phyloP scores from a whole-genome alignment of 2,329 filamentous ascomycete genomes.

The Cladosporium sp. region DNA sequence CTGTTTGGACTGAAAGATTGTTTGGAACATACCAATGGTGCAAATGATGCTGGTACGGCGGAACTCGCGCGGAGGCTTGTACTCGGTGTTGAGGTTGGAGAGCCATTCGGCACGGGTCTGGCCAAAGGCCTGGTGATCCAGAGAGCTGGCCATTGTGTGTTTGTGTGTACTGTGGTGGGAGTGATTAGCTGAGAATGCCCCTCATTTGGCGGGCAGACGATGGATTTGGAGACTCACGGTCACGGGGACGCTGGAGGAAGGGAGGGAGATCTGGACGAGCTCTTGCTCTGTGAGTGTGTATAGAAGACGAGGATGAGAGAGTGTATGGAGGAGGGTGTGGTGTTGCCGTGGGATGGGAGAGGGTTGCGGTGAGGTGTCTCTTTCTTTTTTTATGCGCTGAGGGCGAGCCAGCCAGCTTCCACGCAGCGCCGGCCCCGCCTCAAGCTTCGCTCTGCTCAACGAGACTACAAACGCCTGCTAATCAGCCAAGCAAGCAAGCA shows the following conservation, averaged over 20 bases:
- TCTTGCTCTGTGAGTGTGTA: conserved; percentile 2
- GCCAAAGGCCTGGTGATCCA: conserved; percentile 78
- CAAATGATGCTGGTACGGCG: conserved; percentile 97
- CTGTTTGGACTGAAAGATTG: neutral
- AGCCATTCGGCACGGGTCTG: conserved; percentile 72
- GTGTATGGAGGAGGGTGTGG: neutral
- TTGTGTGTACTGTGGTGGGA: conserved; percentile 4
- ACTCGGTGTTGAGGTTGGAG: conserved; percentile 83
- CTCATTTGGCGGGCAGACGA: conserved; percentile 9
- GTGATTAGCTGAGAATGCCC: conserved; percentile 16
- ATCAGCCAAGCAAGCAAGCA: conserved; percentile 13
- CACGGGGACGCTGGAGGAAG: conserved; percentile 1
- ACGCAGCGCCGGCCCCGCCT: conserved; percentile 12
- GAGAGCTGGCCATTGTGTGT: conserved; percentile 64
- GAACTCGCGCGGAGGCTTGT: conserved; percentile 82
- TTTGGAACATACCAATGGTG: conserved; percentile 72
- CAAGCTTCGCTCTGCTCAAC: conserved; percentile 12
- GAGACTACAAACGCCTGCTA: neutral
- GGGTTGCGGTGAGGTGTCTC: conserved; percentile 18
- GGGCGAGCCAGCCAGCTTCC: conserved; percentile 12
- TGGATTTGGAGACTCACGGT: conserved; percentile 7
- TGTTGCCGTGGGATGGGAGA: neutral
- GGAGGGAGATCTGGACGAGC: neutral
- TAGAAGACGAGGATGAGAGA: neutral
- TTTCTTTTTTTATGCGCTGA: conserved; percentile 19